Evolutionary conservation across 805 yeast species (phyloP).

Genomic region (Cyberlindnera lachancei): DNA sequence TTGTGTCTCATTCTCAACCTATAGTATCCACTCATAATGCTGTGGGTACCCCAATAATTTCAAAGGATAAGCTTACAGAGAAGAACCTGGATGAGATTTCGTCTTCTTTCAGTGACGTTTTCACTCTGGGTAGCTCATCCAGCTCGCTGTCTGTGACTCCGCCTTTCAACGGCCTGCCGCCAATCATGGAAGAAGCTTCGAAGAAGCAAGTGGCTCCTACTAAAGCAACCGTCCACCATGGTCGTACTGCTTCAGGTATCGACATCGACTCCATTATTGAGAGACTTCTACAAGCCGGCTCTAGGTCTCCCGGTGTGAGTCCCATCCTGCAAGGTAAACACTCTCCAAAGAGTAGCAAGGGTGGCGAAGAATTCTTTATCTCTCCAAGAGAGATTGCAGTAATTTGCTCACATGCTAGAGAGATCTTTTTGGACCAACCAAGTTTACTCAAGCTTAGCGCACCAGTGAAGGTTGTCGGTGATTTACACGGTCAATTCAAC

Average conservation of each 20-base stretch:
- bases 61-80: not conserved
- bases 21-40: constrained; percentile 1
- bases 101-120: constrained; percentile 23
- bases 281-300: constrained; percentile 33
- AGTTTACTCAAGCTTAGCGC: constrained; percentile 72
- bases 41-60: constrained; percentile 3
- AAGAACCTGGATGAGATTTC: constrained; percentile 17
- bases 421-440: constrained; percentile 84
- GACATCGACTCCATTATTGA: constrained; percentile 61
- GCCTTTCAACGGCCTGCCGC: constrained; percentile 15
- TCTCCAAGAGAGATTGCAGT: constrained; percentile 57
- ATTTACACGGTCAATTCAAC: constrained; percentile 94
- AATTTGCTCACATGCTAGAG: constrained; percentile 82
- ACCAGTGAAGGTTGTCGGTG: constrained; percentile 82
- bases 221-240: constrained; percentile 1
- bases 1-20: constrained; percentile 1
- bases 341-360: constrained; percentile 11
- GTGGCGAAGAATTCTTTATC: constrained; percentile 16
- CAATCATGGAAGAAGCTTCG: constrained; percentile 17
- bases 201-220: not conserved
- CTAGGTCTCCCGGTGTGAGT: constrained; percentile 3
- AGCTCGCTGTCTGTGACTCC: constrained; percentile 21
- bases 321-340: constrained; percentile 10
- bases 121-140: constrained; percentile 18
- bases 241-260: constrained; percentile 18